A percentile compares a stretch with the other conserved stretches of the same genome.
phyloP scores from a whole-genome alignment of 768 basidiomycete species.

The Tricholoma matsutake region DNA sequence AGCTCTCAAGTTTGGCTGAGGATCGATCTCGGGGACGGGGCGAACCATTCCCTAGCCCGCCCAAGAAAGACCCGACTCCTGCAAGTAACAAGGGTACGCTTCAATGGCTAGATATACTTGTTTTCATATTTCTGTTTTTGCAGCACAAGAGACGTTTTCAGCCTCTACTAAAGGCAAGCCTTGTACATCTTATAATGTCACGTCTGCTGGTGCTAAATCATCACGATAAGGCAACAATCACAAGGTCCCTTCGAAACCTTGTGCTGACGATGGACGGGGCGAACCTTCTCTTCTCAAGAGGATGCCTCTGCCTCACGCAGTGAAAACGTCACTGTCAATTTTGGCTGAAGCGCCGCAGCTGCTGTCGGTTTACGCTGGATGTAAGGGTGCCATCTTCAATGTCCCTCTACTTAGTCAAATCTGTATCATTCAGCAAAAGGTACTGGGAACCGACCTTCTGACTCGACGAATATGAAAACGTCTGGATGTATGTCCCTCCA shows the following conservation, averaged over 20 bases:
- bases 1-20: neutral
- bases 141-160: no score
- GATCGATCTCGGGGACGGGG: neutral
- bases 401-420: neutral
- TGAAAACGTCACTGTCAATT: no score
- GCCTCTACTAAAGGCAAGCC: no score
- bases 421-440: neutral
- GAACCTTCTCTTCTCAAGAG: no score
- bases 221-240: no score
- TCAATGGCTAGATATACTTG: neutral
- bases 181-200: neutral
- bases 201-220: no score
- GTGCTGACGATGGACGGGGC: no score
- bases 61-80: neutral
- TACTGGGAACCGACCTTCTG: neutral
- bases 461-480: neutral
- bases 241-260: no score
- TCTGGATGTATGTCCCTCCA: neutral
- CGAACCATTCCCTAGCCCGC: neutral
- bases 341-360: neutral
- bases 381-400: neutral
- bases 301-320: no score
- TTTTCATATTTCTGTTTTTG: neutral
- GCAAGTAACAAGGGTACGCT: neutral
- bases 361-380: neutral